Evolutionary conservation across 164 flowering plant genomes (phyloP).

Genomic region (Macadamia integrifolia): DNA sequence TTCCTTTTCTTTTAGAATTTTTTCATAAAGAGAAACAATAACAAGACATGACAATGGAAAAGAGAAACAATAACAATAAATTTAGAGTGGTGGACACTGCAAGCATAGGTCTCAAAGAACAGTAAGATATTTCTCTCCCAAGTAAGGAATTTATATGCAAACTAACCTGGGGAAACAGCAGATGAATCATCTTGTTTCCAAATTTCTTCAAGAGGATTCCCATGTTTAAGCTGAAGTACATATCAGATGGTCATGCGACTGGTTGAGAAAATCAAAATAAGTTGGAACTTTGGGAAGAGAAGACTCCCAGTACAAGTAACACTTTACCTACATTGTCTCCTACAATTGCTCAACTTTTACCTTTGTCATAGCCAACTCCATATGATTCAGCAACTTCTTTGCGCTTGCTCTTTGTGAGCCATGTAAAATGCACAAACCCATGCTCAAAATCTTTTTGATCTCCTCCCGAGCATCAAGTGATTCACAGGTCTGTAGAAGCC

Average conservation of each 20-base stretch:
- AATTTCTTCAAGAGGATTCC: slow-evolving; percentile 35
- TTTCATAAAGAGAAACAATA: not conserved
- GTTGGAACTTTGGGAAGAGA: slow-evolving; percentile 11
- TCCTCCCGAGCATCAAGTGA: slow-evolving; percentile 43
- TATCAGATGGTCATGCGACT: slow-evolving; percentile 21
- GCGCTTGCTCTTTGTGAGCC: slow-evolving; percentile 47
- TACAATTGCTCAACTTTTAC: slow-evolving; percentile 24
- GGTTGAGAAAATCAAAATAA: slow-evolving; percentile 17
- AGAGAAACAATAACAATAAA: not conserved
- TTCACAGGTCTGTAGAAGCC: slow-evolving; percentile 41
- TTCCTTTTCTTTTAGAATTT: too few species aligned
- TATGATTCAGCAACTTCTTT: slow-evolving; percentile 28
- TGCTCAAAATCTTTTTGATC: slow-evolving; percentile 47
- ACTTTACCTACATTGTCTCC: not conserved
- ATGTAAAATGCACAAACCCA: slow-evolving; percentile 53
- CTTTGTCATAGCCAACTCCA: slow-evolving; percentile 40
- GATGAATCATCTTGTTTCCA: slow-evolving; percentile 37
- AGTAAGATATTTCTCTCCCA: not conserved
- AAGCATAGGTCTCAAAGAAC: not conserved
- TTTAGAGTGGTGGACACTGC: not conserved
- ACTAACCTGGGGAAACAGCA: slow-evolving; percentile 32
- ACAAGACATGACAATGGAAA: not conserved
- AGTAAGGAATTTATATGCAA: not conserved
- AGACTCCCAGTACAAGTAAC: slow-evolving; percentile 2
- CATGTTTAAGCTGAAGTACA: slow-evolving; percentile 53